These are phyloP conservation scores for Herpetomonas tarakana DNA, from an alignment of 208 protist genomes.

Conservation along the genomic window DNA sequence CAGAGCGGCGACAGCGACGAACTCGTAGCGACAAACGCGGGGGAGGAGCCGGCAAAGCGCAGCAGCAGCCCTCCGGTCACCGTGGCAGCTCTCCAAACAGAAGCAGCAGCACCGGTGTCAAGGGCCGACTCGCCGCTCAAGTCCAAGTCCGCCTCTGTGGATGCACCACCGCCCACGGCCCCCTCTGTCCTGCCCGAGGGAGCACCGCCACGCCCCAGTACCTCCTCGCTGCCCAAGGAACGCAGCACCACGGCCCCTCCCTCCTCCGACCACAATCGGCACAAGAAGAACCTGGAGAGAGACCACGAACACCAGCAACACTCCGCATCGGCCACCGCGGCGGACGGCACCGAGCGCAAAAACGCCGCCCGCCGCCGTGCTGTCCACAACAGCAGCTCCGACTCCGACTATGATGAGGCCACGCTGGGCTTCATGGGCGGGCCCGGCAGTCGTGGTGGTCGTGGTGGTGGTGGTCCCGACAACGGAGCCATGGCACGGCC, in stretches of 20 bases:
- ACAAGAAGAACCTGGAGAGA: neutral
- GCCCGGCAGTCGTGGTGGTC: neutral
- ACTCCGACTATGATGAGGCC: constrained; percentile 1
- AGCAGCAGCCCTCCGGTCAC: neutral
- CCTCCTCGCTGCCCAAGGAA: constrained; percentile 1
- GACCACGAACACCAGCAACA: neutral
- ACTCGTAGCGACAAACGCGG: neutral
- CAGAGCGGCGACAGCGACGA: neutral
- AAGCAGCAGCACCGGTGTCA: no score
- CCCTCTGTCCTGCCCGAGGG: no score
- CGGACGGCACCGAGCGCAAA: neutral
- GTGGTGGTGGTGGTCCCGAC: no score
- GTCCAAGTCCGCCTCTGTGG: constrained; percentile 3
- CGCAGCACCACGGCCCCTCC: neutral
- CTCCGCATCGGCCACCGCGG: neutral
- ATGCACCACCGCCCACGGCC: neutral
- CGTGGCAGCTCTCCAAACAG: neutral
- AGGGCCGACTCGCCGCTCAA: neutral
- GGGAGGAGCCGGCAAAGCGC: neutral
- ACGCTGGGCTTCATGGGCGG: neutral
- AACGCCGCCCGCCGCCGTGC: no score
- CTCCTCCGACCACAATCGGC: neutral
- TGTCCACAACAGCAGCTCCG: neutral
- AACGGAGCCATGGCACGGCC: no score
- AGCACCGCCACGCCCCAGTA: neutral